Evolutionary conservation across 495 filamentous ascomycete species (phyloP).

Genomic region (Penicillium canariense): DNA sequence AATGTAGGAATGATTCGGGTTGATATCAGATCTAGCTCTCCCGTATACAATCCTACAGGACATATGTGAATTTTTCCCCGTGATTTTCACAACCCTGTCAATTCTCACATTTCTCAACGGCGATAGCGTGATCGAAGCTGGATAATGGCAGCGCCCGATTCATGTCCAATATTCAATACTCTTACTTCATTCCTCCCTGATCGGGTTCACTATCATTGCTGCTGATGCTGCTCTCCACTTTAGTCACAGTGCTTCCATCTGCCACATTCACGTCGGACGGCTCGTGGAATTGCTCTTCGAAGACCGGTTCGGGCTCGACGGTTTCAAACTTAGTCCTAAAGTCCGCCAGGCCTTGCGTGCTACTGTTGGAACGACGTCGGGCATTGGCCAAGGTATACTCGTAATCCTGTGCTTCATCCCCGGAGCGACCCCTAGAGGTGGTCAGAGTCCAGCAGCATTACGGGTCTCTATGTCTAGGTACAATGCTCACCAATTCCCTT

Average conservation of each 20-base stretch:
- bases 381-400: conserved; percentile 78
- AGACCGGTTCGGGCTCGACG: conserved; percentile 80
- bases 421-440: conserved; percentile 68
- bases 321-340: conserved; percentile 90
- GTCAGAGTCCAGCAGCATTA: neutral
- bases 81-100: neutral
- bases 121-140: neutral
- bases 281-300: conserved; percentile 79
- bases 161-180: neutral
- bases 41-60: neutral
- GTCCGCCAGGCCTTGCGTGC: conserved; percentile 61
- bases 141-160: neutral
- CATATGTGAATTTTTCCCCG: neutral
- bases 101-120: neutral
- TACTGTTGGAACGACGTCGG: conserved; percentile 90
- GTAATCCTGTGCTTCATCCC: conserved; percentile 79
- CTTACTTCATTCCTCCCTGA: conserved; percentile 12
- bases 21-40: no score
- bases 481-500: conserved; percentile 80
- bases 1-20: no score
- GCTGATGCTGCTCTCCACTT: conserved; percentile 29
- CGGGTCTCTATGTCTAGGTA: no score
- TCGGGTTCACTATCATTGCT: conserved; percentile 21
- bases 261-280: conserved; percentile 35
- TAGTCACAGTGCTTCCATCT: conserved; percentile 17